Conservation (phyloP, 768 basidiomycete species). For the Russula sp. region DNA sequence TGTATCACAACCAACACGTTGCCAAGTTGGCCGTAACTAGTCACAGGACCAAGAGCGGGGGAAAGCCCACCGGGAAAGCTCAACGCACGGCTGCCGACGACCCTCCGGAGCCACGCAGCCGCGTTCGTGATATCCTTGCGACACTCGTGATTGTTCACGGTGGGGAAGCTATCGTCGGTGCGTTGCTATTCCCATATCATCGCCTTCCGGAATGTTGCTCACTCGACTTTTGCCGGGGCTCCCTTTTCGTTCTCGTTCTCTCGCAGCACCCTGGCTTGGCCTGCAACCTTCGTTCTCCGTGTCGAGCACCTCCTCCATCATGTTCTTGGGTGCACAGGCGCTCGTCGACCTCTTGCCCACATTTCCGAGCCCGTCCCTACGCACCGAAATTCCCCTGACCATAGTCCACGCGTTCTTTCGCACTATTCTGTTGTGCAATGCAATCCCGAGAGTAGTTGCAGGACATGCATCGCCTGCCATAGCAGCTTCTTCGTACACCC, state of each 20-base stretch:
- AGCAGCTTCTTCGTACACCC: conserved; percentile 14
- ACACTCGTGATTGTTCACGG: conserved; percentile 21
- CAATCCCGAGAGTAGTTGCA: conserved; percentile 14
- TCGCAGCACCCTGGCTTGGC: conserved; percentile 20
- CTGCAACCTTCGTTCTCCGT: conserved; percentile 19
- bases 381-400: conserved; percentile 16
- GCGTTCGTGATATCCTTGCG: conserved; percentile 17
- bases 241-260: background rate
- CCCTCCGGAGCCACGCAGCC: conserved; percentile 7
- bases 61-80: background rate
- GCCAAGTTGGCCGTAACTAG: background rate
- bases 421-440: conserved; percentile 13
- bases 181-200: background rate
- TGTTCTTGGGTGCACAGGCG: conserved; percentile 9
- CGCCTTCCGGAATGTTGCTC: background rate
- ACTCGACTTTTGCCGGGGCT: background rate
- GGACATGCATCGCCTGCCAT: conserved; percentile 14
- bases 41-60: background rate
- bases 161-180: conserved; percentile 21
- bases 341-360: conserved; percentile 17
- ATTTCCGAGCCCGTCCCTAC: conserved; percentile 6
- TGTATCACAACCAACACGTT: conserved; percentile 1
- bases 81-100: background rate
- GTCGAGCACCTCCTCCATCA: conserved; percentile 4
- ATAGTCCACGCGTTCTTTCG: conserved; percentile 19